These are phyloP conservation scores for Corrigiola litoralis DNA, from an alignment of 179 eudicot genomes.

Conservation along the genomic window DNA sequence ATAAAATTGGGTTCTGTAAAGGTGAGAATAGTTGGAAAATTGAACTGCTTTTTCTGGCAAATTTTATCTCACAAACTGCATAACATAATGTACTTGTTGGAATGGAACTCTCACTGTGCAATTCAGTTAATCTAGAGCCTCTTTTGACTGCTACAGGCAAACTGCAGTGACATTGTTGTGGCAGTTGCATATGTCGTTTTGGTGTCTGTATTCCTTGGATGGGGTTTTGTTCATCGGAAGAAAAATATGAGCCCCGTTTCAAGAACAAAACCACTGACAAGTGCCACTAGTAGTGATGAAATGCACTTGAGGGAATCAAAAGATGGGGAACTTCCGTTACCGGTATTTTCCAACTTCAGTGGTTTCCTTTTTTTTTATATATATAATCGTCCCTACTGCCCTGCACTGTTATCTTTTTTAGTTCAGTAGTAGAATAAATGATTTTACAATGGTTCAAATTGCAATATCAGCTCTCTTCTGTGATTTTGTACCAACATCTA, in stretches of 20 bases:
- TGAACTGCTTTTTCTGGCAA: background rate
- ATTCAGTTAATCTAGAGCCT: conserved; percentile 7
- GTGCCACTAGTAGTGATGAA: conserved; percentile 41
- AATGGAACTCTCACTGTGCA: background rate
- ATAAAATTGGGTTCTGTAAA: conserved; percentile 74
- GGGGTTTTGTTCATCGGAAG: conserved; percentile 75
- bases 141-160: conserved; percentile 59
- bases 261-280: conserved; percentile 61
- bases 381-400: background rate
- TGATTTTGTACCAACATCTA: background rate
- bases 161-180: conserved; percentile 75
- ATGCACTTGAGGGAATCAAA: conserved; percentile 44
- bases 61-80: background rate
- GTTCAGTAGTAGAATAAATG: background rate
- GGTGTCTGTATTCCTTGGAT: conserved; percentile 73
- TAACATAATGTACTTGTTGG: background rate
- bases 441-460: background rate
- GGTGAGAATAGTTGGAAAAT: conserved; percentile 30
- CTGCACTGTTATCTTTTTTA: too few species aligned
- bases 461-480: background rate
- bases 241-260: conserved; percentile 43
- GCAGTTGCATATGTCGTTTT: conserved; percentile 63
- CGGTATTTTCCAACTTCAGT: conserved; percentile 40
- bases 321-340: conserved; percentile 67
- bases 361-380: background rate